Conservation (phyloP, 306 rosid genomes). For the Psophocarpus tetragonolobus region DNA sequence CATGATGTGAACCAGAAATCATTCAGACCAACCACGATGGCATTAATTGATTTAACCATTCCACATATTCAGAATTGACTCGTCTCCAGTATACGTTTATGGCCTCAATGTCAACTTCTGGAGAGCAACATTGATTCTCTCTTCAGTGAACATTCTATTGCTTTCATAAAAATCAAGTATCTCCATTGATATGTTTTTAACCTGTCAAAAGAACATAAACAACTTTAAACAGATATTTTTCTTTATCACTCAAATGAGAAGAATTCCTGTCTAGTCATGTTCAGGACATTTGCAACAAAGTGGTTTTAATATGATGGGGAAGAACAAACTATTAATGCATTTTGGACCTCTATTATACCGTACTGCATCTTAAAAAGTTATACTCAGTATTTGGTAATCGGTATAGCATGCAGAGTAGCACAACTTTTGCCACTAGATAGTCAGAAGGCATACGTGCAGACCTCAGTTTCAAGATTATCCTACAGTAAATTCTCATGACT, state of each 20-base stretch:
- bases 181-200: conserved; percentile 90
- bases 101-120: conserved; percentile 58
- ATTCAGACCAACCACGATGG: not conserved
- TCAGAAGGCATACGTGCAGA: not conserved
- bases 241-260: conserved; percentile 4
- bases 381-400: not conserved
- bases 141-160: conserved; percentile 55
- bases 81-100: conserved; percentile 25
- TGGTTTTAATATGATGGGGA: not conserved
- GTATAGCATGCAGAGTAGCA: not conserved
- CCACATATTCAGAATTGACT: not conserved
- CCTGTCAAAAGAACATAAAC: conserved; percentile 51
- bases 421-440: not conserved
- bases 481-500: not conserved
- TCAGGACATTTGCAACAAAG: not conserved
- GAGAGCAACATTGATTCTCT: conserved; percentile 66
- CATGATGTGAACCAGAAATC: not conserved
- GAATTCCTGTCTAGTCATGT: not conserved
- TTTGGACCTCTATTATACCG: not conserved
- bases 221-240: not conserved
- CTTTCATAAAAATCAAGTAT: conserved; percentile 84
- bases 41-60: not conserved
- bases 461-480: not conserved
- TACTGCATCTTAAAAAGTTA: not conserved
- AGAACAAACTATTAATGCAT: not conserved